These are phyloP conservation scores for Pisolithus marmoratus DNA, from an alignment of 768 basidiomycete genomes.

Conservation along the genomic window DNA sequence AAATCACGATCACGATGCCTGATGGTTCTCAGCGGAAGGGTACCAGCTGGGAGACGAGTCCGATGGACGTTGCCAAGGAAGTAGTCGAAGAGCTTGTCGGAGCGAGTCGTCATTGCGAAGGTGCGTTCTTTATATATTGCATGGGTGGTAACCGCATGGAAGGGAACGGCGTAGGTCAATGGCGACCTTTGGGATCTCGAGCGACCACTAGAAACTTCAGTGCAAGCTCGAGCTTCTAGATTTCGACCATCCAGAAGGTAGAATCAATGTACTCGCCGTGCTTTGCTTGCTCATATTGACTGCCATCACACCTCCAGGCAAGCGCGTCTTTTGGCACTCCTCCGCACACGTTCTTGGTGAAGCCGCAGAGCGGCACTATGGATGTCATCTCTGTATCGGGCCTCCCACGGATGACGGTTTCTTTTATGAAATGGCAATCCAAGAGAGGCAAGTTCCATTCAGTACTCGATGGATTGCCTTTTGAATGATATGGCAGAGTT, in stretches of 20 bases:
- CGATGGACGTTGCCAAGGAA: constrained; percentile 85
- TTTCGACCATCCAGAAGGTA: constrained; percentile 89
- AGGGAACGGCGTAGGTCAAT: constrained; percentile 52
- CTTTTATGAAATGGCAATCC: constrained; percentile 98
- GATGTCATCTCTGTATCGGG: constrained; percentile 94
- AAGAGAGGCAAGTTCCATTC: constrained; percentile 50
- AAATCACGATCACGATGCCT: constrained; percentile 77
- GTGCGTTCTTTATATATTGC: constrained; percentile 32
- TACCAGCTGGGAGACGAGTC: constrained; percentile 91
- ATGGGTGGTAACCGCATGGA: constrained; percentile 4
- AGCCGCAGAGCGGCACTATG: constrained; percentile 92
- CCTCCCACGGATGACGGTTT: constrained; percentile 98
- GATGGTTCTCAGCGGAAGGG: constrained; percentile 83
- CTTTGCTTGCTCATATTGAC: neutral
- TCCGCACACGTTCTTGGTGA: constrained; percentile 98
- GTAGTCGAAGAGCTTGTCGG: constrained; percentile 83
- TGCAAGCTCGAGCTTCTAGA: constrained; percentile 81
- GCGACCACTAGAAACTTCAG: constrained; percentile 82
- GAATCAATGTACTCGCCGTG: neutral
- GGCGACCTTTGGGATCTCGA: constrained; percentile 91
- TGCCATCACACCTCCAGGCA: constrained; percentile 43
- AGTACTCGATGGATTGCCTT: neutral
- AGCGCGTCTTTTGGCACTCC: constrained; percentile 99
- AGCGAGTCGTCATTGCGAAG: constrained; percentile 90
- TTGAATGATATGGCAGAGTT: constrained; percentile 39